Conservation (phyloP, 352 stramenopile genomes). For the Phytophthora citrophthora region DNA sequence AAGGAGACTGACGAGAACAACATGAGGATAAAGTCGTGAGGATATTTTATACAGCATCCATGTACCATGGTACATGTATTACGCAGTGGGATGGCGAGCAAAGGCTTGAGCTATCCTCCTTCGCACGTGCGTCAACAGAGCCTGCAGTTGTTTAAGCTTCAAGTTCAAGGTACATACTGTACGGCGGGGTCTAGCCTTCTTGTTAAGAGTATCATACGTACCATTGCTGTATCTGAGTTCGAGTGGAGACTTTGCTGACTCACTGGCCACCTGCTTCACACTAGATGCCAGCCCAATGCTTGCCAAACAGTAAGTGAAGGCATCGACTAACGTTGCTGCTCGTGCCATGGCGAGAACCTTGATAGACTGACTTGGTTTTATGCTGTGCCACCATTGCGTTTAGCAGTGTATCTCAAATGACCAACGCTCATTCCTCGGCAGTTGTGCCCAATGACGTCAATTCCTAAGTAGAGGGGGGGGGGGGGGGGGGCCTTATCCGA, state of each 20-base stretch:
- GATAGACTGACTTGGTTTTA: too few relatives aligned
- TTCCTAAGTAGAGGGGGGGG: background rate
- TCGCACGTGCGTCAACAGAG: constrained; percentile 2
- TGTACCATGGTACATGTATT: background rate
- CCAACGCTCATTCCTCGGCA: background rate
- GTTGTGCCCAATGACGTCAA: background rate
- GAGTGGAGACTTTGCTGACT: background rate
- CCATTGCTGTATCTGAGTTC: background rate
- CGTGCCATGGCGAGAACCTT: too few relatives aligned
- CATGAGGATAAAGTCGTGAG: background rate
- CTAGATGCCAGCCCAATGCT: too few relatives aligned
- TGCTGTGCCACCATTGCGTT: too few relatives aligned
- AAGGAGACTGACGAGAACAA: too few relatives aligned
- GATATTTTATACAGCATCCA: background rate
- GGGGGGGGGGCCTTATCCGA: too few relatives aligned
- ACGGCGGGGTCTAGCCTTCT: background rate
- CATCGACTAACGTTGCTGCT: too few relatives aligned
- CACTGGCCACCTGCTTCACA: too few relatives aligned
- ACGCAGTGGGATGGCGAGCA: constrained; percentile 4
- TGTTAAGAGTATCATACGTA: too few relatives aligned
- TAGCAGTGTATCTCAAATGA: too few relatives aligned
- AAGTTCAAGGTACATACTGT: background rate
- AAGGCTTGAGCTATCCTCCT: background rate
- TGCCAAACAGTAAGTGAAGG: too few relatives aligned
- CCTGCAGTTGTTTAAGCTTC: background rate